Evolutionary conservation across 805 yeast genomes (phyloP).

Genomic region (Metschnikowia dekortorum): DNA sequence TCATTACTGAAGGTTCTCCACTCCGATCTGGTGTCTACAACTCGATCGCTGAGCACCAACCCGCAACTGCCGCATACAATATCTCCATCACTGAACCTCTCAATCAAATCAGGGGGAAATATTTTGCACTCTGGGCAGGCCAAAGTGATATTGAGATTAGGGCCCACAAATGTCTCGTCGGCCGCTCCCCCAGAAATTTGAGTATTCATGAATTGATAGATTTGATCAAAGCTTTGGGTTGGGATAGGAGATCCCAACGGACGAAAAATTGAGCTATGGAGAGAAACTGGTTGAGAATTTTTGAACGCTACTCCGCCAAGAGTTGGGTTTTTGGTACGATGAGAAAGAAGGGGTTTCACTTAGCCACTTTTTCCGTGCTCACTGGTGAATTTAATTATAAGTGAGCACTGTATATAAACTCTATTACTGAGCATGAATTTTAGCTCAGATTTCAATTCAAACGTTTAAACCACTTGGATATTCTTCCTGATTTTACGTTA

Average conservation of each 20-base stretch:
- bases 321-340: neutral
- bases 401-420: slow-evolving; percentile 1
- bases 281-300: neutral
- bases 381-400: neutral
- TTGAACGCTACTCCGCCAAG: neutral
- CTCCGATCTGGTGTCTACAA: slow-evolving; percentile 93
- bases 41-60: slow-evolving; percentile 81
- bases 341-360: neutral
- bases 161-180: slow-evolving; percentile 49
- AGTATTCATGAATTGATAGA: slow-evolving; percentile 6
- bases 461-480: slow-evolving; percentile 1
- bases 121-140: slow-evolving; percentile 96
- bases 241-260: neutral
- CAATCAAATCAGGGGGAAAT: slow-evolving; percentile 92
- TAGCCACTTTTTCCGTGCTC: neutral
- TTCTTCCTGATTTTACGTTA: neutral
- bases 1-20: slow-evolving; percentile 99
- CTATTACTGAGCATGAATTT: neutral
- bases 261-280: neutral
- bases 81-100: slow-evolving; percentile 95
- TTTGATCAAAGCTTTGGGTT: neutral
- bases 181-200: slow-evolving; percentile 9
- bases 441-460: neutral
- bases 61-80: slow-evolving; percentile 99
- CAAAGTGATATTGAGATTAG: slow-evolving; percentile 81